These are phyloP conservation scores for Misopates orontium DNA, from an alignment of 257 asterid species.

Conservation along the genomic window DNA sequence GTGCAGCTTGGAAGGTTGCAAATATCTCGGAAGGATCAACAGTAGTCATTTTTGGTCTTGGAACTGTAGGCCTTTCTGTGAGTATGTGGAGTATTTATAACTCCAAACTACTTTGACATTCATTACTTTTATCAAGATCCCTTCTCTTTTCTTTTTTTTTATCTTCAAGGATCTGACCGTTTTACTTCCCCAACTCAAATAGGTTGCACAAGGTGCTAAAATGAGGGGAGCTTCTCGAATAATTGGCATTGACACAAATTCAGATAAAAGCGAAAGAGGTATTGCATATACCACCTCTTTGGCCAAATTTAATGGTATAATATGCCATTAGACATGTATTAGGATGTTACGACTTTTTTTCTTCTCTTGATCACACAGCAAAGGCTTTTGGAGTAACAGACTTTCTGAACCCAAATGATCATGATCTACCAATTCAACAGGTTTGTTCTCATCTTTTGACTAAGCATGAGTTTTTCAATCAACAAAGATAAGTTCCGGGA, in stretches of 20 bases:
- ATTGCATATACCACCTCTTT: slow-evolving; percentile 1
- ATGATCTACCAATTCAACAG: slow-evolving; percentile 85
- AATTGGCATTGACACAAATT: slow-evolving; percentile 82
- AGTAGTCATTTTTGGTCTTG: slow-evolving; percentile 88
- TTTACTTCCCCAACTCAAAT: slow-evolving; percentile 22
- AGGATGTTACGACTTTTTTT: slow-evolving; percentile 9
- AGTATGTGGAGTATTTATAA: slow-evolving; percentile 37
- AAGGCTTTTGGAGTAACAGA: slow-evolving; percentile 88
- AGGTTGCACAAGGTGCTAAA: slow-evolving; percentile 97
- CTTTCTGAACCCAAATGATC: slow-evolving; percentile 71
- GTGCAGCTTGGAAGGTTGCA: slow-evolving; percentile 99
- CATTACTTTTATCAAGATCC: slow-evolving; percentile 11
- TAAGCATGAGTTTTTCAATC: not conserved
- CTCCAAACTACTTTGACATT: not conserved
- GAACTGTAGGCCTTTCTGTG: slow-evolving; percentile 97
- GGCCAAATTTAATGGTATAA: slow-evolving; percentile 10
- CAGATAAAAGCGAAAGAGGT: slow-evolving; percentile 72
- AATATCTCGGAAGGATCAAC: slow-evolving; percentile 78
- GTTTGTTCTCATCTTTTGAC: slow-evolving; percentile 34
- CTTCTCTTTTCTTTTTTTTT: no score
- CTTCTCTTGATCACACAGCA: slow-evolving; percentile 48
- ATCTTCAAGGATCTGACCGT: no score
- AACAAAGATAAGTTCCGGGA: not conserved
- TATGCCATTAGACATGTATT: slow-evolving; percentile 13
- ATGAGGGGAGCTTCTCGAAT: slow-evolving; percentile 85